Percentiles rank a stretch among this genome's conserved stretches.
These are phyloP conservation scores for Melampsora larici-populina DNA, from an alignment of 1,284 basidiomycete species.

Conservation along the genomic window DNA sequence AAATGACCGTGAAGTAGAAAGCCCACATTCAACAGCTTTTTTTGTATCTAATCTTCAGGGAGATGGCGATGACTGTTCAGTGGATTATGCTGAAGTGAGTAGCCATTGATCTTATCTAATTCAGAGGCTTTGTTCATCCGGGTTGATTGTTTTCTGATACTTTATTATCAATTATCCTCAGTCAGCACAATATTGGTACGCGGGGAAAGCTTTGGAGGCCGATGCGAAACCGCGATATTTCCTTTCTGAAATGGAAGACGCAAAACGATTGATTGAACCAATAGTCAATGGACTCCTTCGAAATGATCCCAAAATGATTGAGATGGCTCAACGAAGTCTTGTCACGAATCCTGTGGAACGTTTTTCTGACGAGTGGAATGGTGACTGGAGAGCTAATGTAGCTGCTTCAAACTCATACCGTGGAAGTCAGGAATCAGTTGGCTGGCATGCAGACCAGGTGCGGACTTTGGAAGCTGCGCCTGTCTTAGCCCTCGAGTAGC, in stretches of 20 bases:
- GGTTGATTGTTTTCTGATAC: neutral
- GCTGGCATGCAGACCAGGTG: conserved; percentile 27
- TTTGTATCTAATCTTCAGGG: conserved; percentile 62
- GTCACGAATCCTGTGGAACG: conserved; percentile 52
- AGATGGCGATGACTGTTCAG: conserved; percentile 48
- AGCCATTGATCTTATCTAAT: neutral
- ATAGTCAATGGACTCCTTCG: conserved; percentile 71
- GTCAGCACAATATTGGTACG: conserved; percentile 63
- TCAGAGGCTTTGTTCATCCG: neutral
- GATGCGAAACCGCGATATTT: conserved; percentile 64
- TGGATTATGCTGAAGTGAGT: conserved; percentile 38
- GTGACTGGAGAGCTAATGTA: conserved; percentile 78
- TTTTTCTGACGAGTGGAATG: conserved; percentile 71
- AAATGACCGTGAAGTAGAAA: conserved; percentile 73
- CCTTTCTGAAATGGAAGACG: conserved; percentile 69
- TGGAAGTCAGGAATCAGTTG: conserved; percentile 66
- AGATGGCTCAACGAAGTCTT: conserved; percentile 2
- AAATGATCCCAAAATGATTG: conserved; percentile 55
- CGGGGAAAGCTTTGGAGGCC: conserved; percentile 59
- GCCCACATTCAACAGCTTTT: conserved; percentile 76
- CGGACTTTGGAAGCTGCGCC: conserved; percentile 9
- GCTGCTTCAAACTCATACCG: conserved; percentile 86
- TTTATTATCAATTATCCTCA: neutral
- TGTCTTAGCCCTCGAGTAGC: conserved; percentile 68
- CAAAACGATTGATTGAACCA: conserved; percentile 70